Base-by-base conservation (phyloP, 2,329 filamentous ascomycete genomes). In the Colletotrichum sojae region DNA sequence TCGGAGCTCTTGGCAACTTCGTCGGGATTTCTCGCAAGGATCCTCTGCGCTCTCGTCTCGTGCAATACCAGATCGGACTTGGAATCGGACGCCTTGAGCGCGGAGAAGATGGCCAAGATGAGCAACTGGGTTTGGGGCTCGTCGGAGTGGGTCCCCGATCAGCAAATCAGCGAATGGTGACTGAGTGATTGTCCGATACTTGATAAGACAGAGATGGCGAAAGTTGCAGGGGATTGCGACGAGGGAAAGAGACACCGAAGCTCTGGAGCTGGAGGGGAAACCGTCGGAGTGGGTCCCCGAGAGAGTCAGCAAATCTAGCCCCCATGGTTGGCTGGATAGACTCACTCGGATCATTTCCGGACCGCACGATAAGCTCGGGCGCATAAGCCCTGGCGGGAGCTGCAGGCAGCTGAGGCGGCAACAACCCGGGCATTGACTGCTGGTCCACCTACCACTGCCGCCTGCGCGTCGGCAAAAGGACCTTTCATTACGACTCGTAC, bases 211-310 rank as follows among this genome's bases (percentile, higher is more conserved):
- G 52, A 18, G 10, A 52, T 56, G 48, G 39, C n/a, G 27, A 39
- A 15, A 52, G 40, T 36, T 27, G 52, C n/a, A 45, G 49, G 54
- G 49, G 22, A 66, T 66, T 40, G 43, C 61, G 49, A 69, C 48
- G 25, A 48, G 39, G 56, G 15, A 16, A 40, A n/a, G 49, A 18
- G 49, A 36, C 16, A 20, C n/a, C 6, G 6, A 18, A 27, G 54
- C 31, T 39, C 61, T 66, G 31, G n/a, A 43, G 6, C 48, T 45
- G 49, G 46, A n/a, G 53, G 39, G n/a, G 55, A 56, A 46, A 13
- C 66, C 25, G 36, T 69, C 62, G 66, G 66, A 66, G 66, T 69
- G 66, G 66, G 66, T 69, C 66, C 62, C 62, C 66, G 66, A 59
- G 13, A 6, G 4, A 5, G 31, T 20, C 27, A 9, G 8, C 49